Conservation (phyloP, 768 basidiomycete genomes). For the Trametes cubensis region DNA sequence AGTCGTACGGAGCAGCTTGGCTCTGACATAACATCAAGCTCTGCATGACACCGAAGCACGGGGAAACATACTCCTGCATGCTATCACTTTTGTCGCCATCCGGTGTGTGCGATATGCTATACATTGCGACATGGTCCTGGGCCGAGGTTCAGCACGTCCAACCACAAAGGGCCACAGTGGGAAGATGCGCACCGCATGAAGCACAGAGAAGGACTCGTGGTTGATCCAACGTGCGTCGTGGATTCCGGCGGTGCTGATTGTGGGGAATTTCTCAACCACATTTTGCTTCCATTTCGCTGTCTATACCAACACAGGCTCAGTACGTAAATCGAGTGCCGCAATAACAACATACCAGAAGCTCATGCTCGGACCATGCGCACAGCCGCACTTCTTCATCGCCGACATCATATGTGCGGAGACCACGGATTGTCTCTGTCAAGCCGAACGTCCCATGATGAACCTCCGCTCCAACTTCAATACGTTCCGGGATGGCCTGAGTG, state of each 20-base stretch:
- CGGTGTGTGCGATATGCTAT: conserved; percentile 16
- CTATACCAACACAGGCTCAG: neutral
- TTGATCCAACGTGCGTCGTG: conserved; percentile 24
- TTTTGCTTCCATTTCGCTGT: neutral
- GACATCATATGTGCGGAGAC: conserved; percentile 31
- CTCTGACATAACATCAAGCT: conserved; percentile 5
- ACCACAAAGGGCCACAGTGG: neutral
- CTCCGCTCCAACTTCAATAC: conserved; percentile 38
- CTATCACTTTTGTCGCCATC: neutral
- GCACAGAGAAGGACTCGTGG: conserved; percentile 21
- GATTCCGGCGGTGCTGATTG: neutral
- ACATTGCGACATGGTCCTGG: conserved; percentile 30
- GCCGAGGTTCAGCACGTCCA: neutral
- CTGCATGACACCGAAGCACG: too few relatives aligned
- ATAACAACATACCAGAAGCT: conserved; percentile 25
- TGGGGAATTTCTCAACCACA: neutral
- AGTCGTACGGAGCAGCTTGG: conserved; percentile 14
- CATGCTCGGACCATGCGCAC: conserved; percentile 26
- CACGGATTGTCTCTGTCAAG: conserved; percentile 31
- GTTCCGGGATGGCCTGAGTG: conserved; percentile 29
- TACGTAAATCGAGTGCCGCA: neutral
- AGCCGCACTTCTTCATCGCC: conserved; percentile 42
- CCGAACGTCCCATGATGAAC: conserved; percentile 39
- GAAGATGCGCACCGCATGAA: conserved; percentile 25
- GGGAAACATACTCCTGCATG: neutral